phyloP scores from a whole-genome alignment of 768 basidiomycete genomes.

The Suillus bovinus region DNA sequence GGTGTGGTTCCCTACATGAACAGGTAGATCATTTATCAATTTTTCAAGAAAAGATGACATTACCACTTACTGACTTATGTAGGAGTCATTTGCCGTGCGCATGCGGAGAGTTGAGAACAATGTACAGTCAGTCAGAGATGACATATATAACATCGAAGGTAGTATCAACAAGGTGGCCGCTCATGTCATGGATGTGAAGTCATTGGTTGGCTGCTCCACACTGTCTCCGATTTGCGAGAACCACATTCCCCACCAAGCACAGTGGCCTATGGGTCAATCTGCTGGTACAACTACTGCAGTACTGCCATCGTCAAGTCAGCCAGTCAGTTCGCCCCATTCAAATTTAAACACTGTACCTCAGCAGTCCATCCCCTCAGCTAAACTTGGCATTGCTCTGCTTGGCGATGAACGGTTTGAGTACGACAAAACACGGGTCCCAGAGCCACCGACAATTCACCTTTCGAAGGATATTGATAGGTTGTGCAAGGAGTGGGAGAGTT shows the following conservation, averaged over 20 bases:
- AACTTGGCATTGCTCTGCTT: not conserved
- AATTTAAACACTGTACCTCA: too few species aligned
- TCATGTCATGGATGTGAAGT: not conserved
- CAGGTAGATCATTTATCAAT: too few species aligned
- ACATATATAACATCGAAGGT: not conserved
- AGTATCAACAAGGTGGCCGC: not conserved
- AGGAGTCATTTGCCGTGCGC: not conserved
- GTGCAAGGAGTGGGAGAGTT: conserved; percentile 19
- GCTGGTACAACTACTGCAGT: too few species aligned
- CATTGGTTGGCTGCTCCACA: not conserved
- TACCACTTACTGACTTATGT: too few species aligned
- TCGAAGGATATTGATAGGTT: conserved; percentile 15
- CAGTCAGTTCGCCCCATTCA: not conserved
- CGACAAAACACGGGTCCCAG: not conserved
- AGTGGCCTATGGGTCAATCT: too few species aligned
- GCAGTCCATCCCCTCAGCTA: too few species aligned
- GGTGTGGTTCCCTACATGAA: too few species aligned
- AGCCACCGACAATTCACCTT: conserved; percentile 5
- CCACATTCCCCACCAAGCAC: too few species aligned
- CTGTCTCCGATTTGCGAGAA: too few species aligned
- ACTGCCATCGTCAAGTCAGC: not conserved
- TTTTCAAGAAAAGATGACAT: too few species aligned
- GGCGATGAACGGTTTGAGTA: not conserved
- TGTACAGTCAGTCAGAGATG: not conserved
- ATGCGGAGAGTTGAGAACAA: not conserved